Base-by-base conservation (phyloP, 805 yeast species). In the Ogataea trehaloabstinens region DNA sequence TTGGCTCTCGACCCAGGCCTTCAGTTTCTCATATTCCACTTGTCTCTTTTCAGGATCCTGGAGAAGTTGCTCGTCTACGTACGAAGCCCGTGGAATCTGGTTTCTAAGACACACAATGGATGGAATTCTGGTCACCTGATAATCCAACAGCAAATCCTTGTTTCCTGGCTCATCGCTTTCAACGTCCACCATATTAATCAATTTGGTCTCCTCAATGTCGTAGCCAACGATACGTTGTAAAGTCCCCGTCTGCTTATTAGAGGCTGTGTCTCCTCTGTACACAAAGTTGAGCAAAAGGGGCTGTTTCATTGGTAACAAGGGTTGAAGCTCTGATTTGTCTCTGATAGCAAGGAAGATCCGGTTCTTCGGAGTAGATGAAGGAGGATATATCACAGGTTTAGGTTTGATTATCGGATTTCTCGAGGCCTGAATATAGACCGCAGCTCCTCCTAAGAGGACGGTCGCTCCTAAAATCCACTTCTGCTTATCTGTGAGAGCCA, bases 231-330 rank as follows among this genome's bases (percentile, higher is more conserved):
- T 67, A 33, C 72, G 57, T 48, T 78, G 80, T 42, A 87, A 63
- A 2, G 80, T 72, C 16, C 77, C 76, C 1, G 91, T 82, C 27
- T 83, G 69, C 42, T 71, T 70, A 54, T 82, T 78, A 44, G 83
- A 78, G 18, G 72, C 66, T 3, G 73, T 66, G 49, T 83, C 87
- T 7, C 87, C 87, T 40, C 78, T 55, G 30, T 75, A 66, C 1
- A 89, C 84, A 63, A 87, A 87, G 58, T 86, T 82, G 51, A 85
- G 67, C 32, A 86, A 59, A 39, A 85, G 61, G 1, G 95, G 93
- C 11, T 73, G 71, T 41, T 76, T 73, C 38, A 72, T 64, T 21
- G 79, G 55, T 25, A 80, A 49, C 20, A 74, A 51, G 24, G 74
- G 72, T 37, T 80, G 78, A 31, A 87, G 60, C 49, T 87, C 95